Evolutionary conservation across 2,329 filamentous ascomycete genomes (phyloP).

Genomic region (Nemania sp.): DNA sequence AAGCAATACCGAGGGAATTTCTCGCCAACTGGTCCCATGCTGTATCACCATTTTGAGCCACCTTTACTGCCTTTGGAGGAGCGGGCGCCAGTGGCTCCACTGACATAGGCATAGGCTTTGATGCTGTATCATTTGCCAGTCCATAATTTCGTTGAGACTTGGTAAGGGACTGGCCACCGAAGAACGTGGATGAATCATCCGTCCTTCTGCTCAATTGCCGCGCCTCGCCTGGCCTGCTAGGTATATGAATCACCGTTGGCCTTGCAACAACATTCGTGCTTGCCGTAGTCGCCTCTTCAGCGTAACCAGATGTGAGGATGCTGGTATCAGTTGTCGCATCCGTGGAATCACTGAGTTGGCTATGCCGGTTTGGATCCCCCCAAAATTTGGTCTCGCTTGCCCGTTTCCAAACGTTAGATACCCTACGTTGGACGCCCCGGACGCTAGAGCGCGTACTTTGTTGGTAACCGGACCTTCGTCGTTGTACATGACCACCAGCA

Average conservation of each 20-base stretch:
- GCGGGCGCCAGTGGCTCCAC: constrained; percentile 15
- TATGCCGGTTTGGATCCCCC: constrained; percentile 31
- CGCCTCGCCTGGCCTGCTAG: constrained; percentile 36
- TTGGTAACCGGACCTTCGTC: constrained; percentile 25
- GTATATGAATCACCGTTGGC: constrained; percentile 41
- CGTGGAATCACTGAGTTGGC: constrained; percentile 33
- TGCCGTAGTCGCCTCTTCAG: constrained; percentile 34
- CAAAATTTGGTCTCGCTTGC: constrained; percentile 21
- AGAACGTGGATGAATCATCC: constrained; percentile 34
- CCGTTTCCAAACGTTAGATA: constrained; percentile 37
- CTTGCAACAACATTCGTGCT: constrained; percentile 34
- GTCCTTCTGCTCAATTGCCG: constrained; percentile 36
- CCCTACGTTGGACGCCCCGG: constrained; percentile 29
- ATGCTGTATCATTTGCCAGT: constrained; percentile 11
- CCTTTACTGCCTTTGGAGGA: constrained; percentile 10
- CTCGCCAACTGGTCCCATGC: constrained; percentile 34
- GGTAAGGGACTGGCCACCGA: constrained; percentile 32
- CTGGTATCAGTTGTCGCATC: constrained; percentile 37
- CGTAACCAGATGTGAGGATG: constrained; percentile 35
- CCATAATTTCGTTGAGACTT: constrained; percentile 34
- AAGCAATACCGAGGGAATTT: constrained; percentile 37
- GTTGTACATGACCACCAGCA: constrained; percentile 23
- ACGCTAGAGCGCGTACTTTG: constrained; percentile 22
- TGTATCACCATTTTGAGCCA: constrained; percentile 26
- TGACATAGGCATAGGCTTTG: constrained; percentile 13